These are phyloP conservation scores for Talaromyces atroroseus DNA, from an alignment of 2,329 filamentous ascomycete genomes.

Conservation along the genomic window DNA sequence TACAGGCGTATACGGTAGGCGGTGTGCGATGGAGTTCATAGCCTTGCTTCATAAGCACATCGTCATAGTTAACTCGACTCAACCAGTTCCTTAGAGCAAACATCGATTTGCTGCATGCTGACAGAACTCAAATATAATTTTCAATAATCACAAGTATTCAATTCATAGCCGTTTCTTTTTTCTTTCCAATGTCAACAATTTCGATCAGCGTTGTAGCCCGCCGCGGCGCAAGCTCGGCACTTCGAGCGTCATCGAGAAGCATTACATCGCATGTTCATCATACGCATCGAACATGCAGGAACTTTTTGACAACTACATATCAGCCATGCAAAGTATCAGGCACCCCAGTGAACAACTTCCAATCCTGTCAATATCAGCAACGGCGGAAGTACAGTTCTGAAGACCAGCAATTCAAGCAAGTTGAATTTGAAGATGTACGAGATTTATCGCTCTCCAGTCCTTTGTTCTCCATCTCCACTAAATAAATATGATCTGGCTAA, in stretches of 20 bases:
- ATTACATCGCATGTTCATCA: neutral
- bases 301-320: neutral
- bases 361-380: neutral
- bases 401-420: conserved; percentile 19
- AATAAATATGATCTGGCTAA: conserved; percentile 1
- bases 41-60: neutral
- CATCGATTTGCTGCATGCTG: neutral
- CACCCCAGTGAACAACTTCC: neutral
- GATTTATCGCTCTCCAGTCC: neutral
- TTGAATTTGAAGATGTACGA: conserved; percentile 34
- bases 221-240: conserved; percentile 1
- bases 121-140: neutral
- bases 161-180: neutral
- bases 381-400: conserved; percentile 6
- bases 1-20: neutral
- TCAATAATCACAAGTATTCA: neutral
- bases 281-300: neutral
- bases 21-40: neutral
- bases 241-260: conserved; percentile 2
- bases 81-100: neutral
- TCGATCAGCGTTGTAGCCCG: conserved; percentile 1
- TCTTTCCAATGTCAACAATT: conserved; percentile 3
- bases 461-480: neutral
- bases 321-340: neutral
- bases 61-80: neutral